Evolutionary conservation across 495 filamentous ascomycete genomes (phyloP).

Genomic region (Penicillium coffeae): DNA sequence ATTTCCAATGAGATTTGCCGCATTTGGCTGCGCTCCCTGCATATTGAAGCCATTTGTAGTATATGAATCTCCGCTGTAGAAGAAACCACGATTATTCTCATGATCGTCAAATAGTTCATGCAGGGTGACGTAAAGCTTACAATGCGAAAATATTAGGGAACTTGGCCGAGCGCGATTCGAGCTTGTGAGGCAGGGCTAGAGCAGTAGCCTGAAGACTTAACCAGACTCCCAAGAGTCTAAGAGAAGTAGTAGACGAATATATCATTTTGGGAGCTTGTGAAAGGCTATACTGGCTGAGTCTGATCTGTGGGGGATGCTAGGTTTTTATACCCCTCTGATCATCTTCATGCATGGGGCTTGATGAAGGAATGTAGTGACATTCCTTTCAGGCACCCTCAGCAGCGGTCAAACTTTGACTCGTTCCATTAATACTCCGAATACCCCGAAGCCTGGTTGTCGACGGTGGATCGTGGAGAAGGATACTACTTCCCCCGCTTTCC

Average conservation of each 20-base stretch:
- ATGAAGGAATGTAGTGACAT: neutral
- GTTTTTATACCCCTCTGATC: neutral
- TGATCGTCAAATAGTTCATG: neutral
- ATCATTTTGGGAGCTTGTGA: neutral
- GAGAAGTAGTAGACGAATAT: neutral
- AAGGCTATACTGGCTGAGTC: neutral
- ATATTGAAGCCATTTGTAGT: neutral
- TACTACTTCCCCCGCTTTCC: neutral
- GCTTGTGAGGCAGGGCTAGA: neutral
- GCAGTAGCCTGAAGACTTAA: neutral
- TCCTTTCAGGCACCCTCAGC: neutral
- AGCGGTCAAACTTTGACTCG: neutral
- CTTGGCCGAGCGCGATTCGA: neutral
- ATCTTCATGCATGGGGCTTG: neutral
- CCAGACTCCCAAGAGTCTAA: neutral
- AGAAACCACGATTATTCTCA: neutral
- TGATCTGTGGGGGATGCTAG: neutral
- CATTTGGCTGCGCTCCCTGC: neutral
- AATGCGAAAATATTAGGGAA: neutral
- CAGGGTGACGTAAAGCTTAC: neutral
- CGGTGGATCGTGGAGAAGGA: neutral
- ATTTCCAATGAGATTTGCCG: neutral
- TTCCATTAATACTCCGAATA: neutral
- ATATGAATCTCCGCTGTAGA: constrained; percentile 1
- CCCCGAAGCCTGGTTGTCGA: neutral